Percentiles rank a stretch among this genome's conserved stretches.
Conservation (phyloP, 768 basidiomycete species). For the Boletellus ananas region DNA sequence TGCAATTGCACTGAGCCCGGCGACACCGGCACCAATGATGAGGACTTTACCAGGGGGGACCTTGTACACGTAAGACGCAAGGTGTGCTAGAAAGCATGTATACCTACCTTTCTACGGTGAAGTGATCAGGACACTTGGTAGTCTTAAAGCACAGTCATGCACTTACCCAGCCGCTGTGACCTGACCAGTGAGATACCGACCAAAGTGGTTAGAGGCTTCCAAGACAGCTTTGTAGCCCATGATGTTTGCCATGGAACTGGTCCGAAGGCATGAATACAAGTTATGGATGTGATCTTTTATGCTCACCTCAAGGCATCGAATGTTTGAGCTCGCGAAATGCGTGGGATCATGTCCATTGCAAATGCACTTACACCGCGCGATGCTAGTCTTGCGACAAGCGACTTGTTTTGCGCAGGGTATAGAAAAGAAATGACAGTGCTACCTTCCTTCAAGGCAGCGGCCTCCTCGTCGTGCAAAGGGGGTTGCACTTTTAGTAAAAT, state of each 20-base stretch:
- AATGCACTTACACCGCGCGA: conserved; percentile 66
- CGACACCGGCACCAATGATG: conserved; percentile 86
- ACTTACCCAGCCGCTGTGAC: conserved; percentile 86
- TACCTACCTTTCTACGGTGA: conserved; percentile 40
- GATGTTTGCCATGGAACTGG: conserved; percentile 90
- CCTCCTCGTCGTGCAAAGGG: conserved; percentile 62
- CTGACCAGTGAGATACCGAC: conserved; percentile 86
- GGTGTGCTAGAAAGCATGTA: background rate
- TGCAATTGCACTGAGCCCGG: conserved; percentile 83
- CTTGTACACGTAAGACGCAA: conserved; percentile 36
- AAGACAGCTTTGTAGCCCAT: conserved; percentile 91
- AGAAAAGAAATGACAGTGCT: conserved; percentile 82
- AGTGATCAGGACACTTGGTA: conserved; percentile 4
- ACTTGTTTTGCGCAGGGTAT: conserved; percentile 79
- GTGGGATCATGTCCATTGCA: conserved; percentile 90
- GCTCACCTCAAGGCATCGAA: conserved; percentile 81
- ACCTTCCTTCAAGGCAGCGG: conserved; percentile 59
- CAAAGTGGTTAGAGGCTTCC: conserved; percentile 87
- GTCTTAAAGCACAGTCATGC: background rate
- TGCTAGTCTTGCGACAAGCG: conserved; percentile 66
- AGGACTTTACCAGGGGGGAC: conserved; percentile 85
- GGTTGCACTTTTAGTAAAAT: conserved; percentile 86
- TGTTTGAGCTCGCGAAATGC: conserved; percentile 86
- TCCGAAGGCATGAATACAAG: background rate
- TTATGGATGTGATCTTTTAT: background rate